phyloP scores from a whole-genome alignment of 1,284 basidiomycete species.

The Clitocybe nebularis region DNA sequence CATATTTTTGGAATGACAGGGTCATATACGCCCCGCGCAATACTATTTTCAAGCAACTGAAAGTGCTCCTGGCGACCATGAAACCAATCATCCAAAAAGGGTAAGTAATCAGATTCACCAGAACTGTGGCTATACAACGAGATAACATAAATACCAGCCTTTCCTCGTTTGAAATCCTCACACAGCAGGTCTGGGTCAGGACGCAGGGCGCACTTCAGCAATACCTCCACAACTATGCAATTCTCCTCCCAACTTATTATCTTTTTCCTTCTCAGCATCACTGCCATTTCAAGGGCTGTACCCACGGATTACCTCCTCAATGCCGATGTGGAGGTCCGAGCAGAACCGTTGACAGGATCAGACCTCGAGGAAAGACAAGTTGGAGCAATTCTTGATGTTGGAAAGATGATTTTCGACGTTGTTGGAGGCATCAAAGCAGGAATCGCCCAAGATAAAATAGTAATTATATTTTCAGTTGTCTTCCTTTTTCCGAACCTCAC shows the following conservation, averaged over 20 bases:
- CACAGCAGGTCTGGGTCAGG: slow-evolving; percentile 1
- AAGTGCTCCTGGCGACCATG: too few species aligned
- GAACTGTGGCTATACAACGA: too few species aligned
- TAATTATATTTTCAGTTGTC: not conserved
- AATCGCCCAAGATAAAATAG: slow-evolving; percentile 4
- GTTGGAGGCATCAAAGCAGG: slow-evolving; percentile 4
- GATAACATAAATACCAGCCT: not conserved
- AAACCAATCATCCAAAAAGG: too few species aligned
- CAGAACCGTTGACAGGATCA: not conserved
- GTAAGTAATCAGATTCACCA: too few species aligned
- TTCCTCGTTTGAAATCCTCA: not conserved
- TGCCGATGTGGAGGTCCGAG: not conserved
- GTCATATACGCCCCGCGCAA: too few species aligned
- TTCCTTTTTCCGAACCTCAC: not conserved
- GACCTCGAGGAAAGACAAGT: not conserved
- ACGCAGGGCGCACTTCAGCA: not conserved
- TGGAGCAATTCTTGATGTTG: slow-evolving; percentile 1
- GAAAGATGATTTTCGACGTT: slow-evolving; percentile 2
- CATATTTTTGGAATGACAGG: too few species aligned
- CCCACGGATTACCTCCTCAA: not conserved
- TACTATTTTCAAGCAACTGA: too few species aligned
- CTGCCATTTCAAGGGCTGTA: not conserved
- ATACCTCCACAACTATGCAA: not conserved
- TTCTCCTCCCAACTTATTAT: not conserved
- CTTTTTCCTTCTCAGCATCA: not conserved